Evolutionary conservation across 2,329 filamentous ascomycete genomes (phyloP).

Genomic region (Plenodomus biglobosus): DNA sequence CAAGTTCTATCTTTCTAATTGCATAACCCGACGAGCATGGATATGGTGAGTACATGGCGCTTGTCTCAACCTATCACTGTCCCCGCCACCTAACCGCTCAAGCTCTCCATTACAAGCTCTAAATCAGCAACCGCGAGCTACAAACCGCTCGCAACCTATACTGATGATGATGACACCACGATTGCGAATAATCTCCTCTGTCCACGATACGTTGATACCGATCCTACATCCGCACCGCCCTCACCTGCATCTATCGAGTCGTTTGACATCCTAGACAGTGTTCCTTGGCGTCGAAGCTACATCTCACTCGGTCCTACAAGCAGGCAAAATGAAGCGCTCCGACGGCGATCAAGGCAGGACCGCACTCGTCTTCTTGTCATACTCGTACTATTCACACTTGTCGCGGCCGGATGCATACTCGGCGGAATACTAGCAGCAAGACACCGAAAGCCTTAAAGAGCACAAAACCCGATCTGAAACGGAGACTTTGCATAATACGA

Average conservation of each 20-base stretch:
- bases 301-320: slow-evolving; percentile 12
- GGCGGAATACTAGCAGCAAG: slow-evolving; percentile 19
- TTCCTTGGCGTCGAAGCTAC: slow-evolving; percentile 37
- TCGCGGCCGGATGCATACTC: slow-evolving; percentile 22
- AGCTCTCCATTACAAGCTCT: slow-evolving; percentile 19
- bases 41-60: slow-evolving; percentile 29
- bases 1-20: too few relatives aligned
- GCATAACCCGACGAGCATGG: slow-evolving; percentile 19
- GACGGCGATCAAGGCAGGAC: slow-evolving; percentile 22
- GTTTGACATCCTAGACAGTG: slow-evolving; percentile 37
- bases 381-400: slow-evolving; percentile 23
- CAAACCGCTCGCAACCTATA: slow-evolving; percentile 32
- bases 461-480: background rate
- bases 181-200: slow-evolving; percentile 33
- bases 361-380: slow-evolving; percentile 19
- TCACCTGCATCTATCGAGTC: slow-evolving; percentile 40
- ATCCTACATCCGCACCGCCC: slow-evolving; percentile 36
- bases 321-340: slow-evolving; percentile 5
- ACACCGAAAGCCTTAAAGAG: background rate
- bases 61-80: slow-evolving; percentile 19
- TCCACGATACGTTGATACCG: slow-evolving; percentile 37
- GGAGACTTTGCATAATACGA: too few relatives aligned
- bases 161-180: slow-evolving; percentile 20
- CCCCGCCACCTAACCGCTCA: slow-evolving; percentile 19
- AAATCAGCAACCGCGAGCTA: slow-evolving; percentile 23